Evolutionary conservation across 1,284 basidiomycete species (phyloP), one percentile per base, ranked within the genome.

Genomic region (Ceratobasidium sp.): DNA sequence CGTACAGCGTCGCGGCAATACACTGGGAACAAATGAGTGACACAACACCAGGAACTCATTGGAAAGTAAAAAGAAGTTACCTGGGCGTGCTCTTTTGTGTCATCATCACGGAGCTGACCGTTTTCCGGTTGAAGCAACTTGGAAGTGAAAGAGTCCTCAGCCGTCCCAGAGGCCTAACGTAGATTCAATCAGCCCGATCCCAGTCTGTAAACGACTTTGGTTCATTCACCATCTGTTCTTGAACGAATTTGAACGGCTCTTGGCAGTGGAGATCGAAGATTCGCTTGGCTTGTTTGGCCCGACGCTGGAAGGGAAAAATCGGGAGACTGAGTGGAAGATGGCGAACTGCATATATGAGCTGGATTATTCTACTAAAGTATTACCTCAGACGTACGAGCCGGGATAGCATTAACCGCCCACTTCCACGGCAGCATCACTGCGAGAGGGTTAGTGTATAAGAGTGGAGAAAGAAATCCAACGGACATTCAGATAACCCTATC

Each of bases 191-290:
- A n/a, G n/a, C n/a, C n/a, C n/a, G n/a, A n/a, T n/a, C n/a, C n/a
- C n/a, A n/a, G n/a, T n/a, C n/a, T n/a, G n/a, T n/a, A n/a, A n/a
- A n/a, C n/a, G n/a, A n/a, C n/a, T n/a, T n/a, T n/a, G n/a, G n/a
- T n/a, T n/a, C n/a, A n/a, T n/a, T n/a, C n/a, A 28, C 57, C 57
- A 59, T 59, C 10, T 59, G 57, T 1, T 45, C 14, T 59, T 59
- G 4, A 16, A 59, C 57, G 43, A 36, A 59, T 12, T 3, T 21
- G 43, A 59, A 59, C 14, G 57, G 34, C 21, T 39, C 57, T 21
- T 50, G 45, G 9, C 46, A 30, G 46, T 64, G 43, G 3, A 43
- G n/a, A 18, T 50, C 26, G 23, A 48, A 46, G 6, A 50, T 48
- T 8, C 21, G 28, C 16, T 64, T 64, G 23, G 41, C 41, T 21